Evolutionary conservation across 164 flowering plant genomes (phyloP), one percentile per base, ranked within the genome.

Genomic region (Amborella trichopoda): DNA sequence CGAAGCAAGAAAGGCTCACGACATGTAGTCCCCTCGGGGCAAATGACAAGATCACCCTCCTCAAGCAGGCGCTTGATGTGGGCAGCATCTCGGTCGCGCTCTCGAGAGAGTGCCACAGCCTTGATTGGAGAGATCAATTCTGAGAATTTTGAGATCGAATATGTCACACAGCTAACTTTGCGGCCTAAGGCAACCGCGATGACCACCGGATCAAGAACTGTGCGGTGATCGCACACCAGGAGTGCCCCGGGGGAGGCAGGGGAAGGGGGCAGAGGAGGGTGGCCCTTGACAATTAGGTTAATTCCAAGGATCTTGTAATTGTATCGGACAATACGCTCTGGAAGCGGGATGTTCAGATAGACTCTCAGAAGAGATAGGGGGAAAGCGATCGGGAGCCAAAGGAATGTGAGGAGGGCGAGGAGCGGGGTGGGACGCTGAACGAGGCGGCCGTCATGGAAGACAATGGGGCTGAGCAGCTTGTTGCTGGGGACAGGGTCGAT

Each of bases 21-120:
- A 28, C 93, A 86, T 2, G 96, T 86, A 0, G 96, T 86, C 5
- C 96, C 96, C 37, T 86, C 96, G 0, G 96, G 93, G 54, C 96
- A 86, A 17, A 86, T 78, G 3, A 78, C 90, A 23, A 86, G 27
- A 18, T 38, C 21, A 44, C 83, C 96, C 0, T 93, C 96, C 33
- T 80, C 78, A 19, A 78, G 67, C 0, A 86, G 68, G 0, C 64
- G 50, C 57, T 73, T 76, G 53, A 86, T 78, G 26, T 69, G 56
- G 0, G 68, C 76, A 0, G 93, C 93, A 36, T 86, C 96, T 26
- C 59, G 67, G 17, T 71, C 84, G 6, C 93, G 39, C 28, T 82
- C 85, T 33, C 96, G 53, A 1, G 93, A 65, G 37, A 86, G 34
- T 0, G 90, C 82, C 16, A 86, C 90, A 11, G 96, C 73, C 44